phyloP scores from a whole-genome alignment of 2,329 filamentous ascomycete species.

The Fusarium mangiferae region DNA sequence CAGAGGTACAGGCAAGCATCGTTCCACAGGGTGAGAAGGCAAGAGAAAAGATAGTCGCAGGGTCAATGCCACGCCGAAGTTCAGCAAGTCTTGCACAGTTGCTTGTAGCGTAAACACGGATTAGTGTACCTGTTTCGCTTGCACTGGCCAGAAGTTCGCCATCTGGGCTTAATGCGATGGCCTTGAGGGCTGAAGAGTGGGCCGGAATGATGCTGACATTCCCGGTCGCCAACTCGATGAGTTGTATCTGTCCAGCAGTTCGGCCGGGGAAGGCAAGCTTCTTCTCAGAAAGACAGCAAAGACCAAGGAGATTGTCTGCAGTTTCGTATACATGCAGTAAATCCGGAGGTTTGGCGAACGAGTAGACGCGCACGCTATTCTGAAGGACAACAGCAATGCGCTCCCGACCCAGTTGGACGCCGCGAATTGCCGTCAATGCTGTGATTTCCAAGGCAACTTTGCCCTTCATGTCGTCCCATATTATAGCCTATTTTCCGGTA shows the following conservation, averaged over 20 bases:
- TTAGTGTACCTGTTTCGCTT: constrained; percentile 88
- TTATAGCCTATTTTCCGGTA: constrained; percentile 68
- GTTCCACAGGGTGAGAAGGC: constrained; percentile 85
- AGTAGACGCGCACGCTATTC: constrained; percentile 84
- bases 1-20: constrained; percentile 89
- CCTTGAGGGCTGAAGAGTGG: constrained; percentile 81
- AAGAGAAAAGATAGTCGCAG: constrained; percentile 86
- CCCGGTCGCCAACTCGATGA: constrained; percentile 80
- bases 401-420: constrained; percentile 79
- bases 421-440: constrained; percentile 81
- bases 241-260: constrained; percentile 86
- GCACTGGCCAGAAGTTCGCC: constrained; percentile 87
- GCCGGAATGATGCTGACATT: constrained; percentile 95
- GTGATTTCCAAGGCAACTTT: constrained; percentile 80
- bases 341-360: constrained; percentile 77
- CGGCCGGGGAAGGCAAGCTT: constrained; percentile 88
- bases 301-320: constrained; percentile 81
- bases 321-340: constrained; percentile 84
- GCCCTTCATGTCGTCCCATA: constrained; percentile 90
- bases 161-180: constrained; percentile 82
- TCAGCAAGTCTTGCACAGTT: constrained; percentile 86
- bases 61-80: constrained; percentile 88
- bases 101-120: constrained; percentile 84
- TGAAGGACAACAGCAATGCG: constrained; percentile 84
- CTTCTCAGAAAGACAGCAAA: constrained; percentile 80